Conservation (phyloP, 805 yeast genomes). For the Ogataea polymorpha region DNA sequence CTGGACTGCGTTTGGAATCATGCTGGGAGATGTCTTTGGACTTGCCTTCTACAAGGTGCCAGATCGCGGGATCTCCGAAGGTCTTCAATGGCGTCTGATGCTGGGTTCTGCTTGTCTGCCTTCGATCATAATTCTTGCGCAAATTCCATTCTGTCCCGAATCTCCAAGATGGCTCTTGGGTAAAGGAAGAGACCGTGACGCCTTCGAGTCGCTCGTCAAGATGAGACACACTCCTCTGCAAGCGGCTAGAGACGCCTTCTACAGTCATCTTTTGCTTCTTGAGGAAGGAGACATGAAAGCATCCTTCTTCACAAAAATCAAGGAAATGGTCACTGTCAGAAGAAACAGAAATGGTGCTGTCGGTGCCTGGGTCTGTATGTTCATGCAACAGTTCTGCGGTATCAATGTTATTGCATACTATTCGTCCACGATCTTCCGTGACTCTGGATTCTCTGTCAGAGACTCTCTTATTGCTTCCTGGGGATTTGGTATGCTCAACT, state of each 20-base stretch:
- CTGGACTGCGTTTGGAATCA: conserved; percentile 40
- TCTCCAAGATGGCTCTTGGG: conserved; percentile 43
- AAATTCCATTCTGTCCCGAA: conserved; percentile 36
- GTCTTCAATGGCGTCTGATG: conserved; percentile 56
- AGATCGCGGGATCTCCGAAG: conserved; percentile 31
- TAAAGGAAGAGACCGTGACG: conserved; percentile 41
- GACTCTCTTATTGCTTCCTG: conserved; percentile 73
- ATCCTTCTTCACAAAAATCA: conserved; percentile 41
- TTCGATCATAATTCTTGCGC: conserved; percentile 39
- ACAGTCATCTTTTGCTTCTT: conserved; percentile 45
- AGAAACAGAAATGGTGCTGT: conserved; percentile 79
- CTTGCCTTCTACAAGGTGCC: conserved; percentile 36
- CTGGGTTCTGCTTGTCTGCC: conserved; percentile 44
- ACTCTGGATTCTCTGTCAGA: conserved; percentile 60
- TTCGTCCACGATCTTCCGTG: conserved; percentile 70
- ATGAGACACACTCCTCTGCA: conserved; percentile 32
- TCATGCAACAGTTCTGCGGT: conserved; percentile 41
- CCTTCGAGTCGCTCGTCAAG: conserved; percentile 39
- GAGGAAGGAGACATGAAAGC: conserved; percentile 47
- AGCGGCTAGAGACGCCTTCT: conserved; percentile 39
- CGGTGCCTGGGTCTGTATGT: conserved; percentile 33
- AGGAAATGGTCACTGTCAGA: conserved; percentile 64
- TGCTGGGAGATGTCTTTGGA: conserved; percentile 39
- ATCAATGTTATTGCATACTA: conserved; percentile 54
- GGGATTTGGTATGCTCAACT: conserved; percentile 61